phyloP scores from a whole-genome alignment of 768 basidiomycete genomes.

The Serendipita sp. region DNA sequence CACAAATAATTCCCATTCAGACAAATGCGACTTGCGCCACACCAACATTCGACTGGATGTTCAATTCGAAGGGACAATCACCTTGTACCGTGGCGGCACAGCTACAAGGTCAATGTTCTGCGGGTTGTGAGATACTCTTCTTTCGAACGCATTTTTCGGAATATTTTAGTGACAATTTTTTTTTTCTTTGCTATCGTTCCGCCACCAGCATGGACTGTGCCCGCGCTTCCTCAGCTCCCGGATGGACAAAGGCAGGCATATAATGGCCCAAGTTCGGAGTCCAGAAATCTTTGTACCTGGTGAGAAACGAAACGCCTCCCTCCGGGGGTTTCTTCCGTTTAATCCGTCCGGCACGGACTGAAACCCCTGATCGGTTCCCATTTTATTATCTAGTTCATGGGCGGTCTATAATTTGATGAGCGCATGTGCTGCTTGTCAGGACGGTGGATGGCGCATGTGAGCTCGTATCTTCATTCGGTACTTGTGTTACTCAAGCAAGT shows the following conservation, averaged over 20 bases:
- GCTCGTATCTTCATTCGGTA: neutral
- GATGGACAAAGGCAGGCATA: constrained; percentile 4
- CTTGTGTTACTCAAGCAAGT: neutral
- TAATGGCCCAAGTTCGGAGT: neutral
- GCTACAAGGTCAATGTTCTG: constrained; percentile 6
- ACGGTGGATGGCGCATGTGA: constrained; percentile 8
- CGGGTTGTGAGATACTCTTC: neutral
- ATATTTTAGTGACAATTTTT: neutral
- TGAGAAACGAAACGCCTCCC: too few species aligned
- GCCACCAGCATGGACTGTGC: constrained; percentile 7
- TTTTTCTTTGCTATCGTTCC: neutral
- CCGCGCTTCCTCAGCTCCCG: constrained; percentile 6
- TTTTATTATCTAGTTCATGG: constrained; percentile 5
- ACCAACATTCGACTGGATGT: constrained; percentile 5
- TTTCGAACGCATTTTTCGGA: neutral
- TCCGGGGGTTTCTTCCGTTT: neutral
- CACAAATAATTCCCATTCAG: neutral
- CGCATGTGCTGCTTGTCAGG: constrained; percentile 10
- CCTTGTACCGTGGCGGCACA: constrained; percentile 8
- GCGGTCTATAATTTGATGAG: constrained; percentile 9
- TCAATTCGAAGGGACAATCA: constrained; percentile 4
- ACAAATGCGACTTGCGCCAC: constrained; percentile 9
- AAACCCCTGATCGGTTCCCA: neutral
- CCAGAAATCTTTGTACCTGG: neutral
- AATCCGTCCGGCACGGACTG: neutral